phyloP scores from a whole-genome alignment of 495 filamentous ascomycete species.

The Penicillium desertorum region DNA sequence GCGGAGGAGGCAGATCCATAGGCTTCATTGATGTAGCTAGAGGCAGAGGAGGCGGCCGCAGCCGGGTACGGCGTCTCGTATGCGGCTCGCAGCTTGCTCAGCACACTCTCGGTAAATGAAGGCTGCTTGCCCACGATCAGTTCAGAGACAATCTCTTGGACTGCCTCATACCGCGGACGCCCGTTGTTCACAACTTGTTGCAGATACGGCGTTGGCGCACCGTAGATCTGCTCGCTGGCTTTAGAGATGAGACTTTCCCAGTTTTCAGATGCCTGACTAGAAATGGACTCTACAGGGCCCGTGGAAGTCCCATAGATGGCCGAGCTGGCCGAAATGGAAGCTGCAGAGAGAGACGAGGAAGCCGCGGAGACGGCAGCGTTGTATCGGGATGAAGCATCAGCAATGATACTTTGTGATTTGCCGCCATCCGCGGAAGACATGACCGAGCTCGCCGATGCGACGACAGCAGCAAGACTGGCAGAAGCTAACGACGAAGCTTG shows the following conservation, averaged over 20 bases:
- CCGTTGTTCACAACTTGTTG: slow-evolving; percentile 54
- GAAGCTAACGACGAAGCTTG: slow-evolving; percentile 49
- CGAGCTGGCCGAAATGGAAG: slow-evolving; percentile 55
- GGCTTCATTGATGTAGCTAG: slow-evolving; percentile 55
- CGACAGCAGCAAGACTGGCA: slow-evolving; percentile 45
- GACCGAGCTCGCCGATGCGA: slow-evolving; percentile 47
- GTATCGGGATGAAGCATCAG: slow-evolving; percentile 50
- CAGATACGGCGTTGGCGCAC: slow-evolving; percentile 65
- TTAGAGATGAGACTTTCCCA: slow-evolving; percentile 69
- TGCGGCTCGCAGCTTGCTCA: slow-evolving; percentile 66
- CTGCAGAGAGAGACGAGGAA: slow-evolving; percentile 44
- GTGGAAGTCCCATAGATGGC: slow-evolving; percentile 46
- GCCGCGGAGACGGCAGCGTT: slow-evolving; percentile 49
- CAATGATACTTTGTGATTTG: slow-evolving; percentile 41
- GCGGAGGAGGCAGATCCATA: slow-evolving; percentile 58
- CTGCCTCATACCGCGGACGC: slow-evolving; percentile 61
- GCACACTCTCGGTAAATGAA: slow-evolving; percentile 76
- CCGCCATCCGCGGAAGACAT: slow-evolving; percentile 45
- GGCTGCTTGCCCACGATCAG: slow-evolving; percentile 76
- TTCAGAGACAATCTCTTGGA: slow-evolving; percentile 73
- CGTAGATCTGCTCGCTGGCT: slow-evolving; percentile 71
- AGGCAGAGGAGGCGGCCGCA: slow-evolving; percentile 48
- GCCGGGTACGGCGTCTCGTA: slow-evolving; percentile 58
- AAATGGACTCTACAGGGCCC: slow-evolving; percentile 45
- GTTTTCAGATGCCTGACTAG: slow-evolving; percentile 54